Base-by-base conservation (phyloP, 345 rosid genomes). In the Linum tenue region DNA sequence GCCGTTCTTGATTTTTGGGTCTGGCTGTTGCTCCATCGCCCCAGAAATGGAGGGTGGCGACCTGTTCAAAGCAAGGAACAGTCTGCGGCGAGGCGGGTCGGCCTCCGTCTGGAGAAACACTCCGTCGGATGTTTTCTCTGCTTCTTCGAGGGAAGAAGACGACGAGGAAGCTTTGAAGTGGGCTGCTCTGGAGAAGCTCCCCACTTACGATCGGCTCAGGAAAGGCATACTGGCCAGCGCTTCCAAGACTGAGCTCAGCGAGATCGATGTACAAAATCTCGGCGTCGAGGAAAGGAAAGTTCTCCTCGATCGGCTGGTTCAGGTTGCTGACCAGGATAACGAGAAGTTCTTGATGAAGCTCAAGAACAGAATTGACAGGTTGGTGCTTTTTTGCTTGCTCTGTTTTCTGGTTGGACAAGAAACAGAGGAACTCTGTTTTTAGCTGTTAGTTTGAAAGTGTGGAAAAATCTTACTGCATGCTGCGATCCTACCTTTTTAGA, bases 311-410 rank as follows among this genome's bases (percentile, higher is more conserved):
- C 37, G 63, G 17, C 39, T 60, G 37, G 60, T 57, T 31, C 16
- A 37, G 60, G 36, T 57, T 37, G 60, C 38, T 31, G 60, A 57
- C 37, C 10, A 57, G 60, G 60, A 57, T 37, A 57, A 57, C 37
- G 60, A 57, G 60, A 57, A 37, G 60, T 57, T 57, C 60, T 57
- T 57, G 60, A 31, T 17, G 36, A 57, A 57, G 60, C 22, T 57
- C 38, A 57, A 57, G 63, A 38, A 60, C 63, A 36, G 63, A 31
- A 60, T 60, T 39, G 63, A 60, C 42, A 36, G 63, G 31, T 22
- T 22, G 31, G 31, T 22, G 31, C 31, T 22, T 22, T 22, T 22
- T 22, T 22, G 31, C 31, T 22, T 22, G 31, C 31, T 22, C 31
- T 22, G 31, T 22, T 22, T 22, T 22, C 31, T 22, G 31, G 31